phyloP scores from a whole-genome alignment of 1,139 yeast species.

The Kazachstania sp. region DNA sequence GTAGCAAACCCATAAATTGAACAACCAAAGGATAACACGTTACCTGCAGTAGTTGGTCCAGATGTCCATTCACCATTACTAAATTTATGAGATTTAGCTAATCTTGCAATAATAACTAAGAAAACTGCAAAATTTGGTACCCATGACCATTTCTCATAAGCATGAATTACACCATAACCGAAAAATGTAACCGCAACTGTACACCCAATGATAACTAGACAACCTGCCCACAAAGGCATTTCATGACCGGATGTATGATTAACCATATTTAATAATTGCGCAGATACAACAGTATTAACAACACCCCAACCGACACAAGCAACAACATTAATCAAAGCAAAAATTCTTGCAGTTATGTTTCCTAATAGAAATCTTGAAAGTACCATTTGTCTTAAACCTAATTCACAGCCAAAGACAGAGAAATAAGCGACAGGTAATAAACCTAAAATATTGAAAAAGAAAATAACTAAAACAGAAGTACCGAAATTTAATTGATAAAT shows the following conservation, averaged over 20 bases:
- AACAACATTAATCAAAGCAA: slow-evolving; percentile 66
- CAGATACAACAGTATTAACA: slow-evolving; percentile 85
- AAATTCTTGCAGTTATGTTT: slow-evolving; percentile 61
- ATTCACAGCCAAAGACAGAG: slow-evolving; percentile 72
- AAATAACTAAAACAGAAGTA: slow-evolving; percentile 53
- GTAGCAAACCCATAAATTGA: slow-evolving; percentile 82
- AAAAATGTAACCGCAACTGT: slow-evolving; percentile 71
- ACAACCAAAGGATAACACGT: slow-evolving; percentile 74
- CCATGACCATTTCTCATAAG: slow-evolving; percentile 83
- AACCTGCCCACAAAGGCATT: slow-evolving; percentile 88
- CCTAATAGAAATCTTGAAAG: slow-evolving; percentile 74
- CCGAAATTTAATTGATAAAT: slow-evolving; percentile 48
- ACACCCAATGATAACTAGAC: slow-evolving; percentile 57
- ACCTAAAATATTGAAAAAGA: slow-evolving; percentile 69
- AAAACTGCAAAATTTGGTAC: slow-evolving; percentile 67
- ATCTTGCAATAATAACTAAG: slow-evolving; percentile 66
- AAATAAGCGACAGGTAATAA: slow-evolving; percentile 70
- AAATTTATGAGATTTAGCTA: slow-evolving; percentile 58
- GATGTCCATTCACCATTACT: slow-evolving; percentile 32
- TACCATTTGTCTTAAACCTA: slow-evolving; percentile 84
- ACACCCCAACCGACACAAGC: slow-evolving; percentile 97
- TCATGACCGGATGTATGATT: slow-evolving; percentile 43
- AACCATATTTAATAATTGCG: slow-evolving; percentile 71
- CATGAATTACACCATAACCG: slow-evolving; percentile 76
- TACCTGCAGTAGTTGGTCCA: slow-evolving; percentile 60